Evolutionary conservation across 139 green algal genomes (phyloP).

Genomic region (Nannochloris sp.): DNA sequence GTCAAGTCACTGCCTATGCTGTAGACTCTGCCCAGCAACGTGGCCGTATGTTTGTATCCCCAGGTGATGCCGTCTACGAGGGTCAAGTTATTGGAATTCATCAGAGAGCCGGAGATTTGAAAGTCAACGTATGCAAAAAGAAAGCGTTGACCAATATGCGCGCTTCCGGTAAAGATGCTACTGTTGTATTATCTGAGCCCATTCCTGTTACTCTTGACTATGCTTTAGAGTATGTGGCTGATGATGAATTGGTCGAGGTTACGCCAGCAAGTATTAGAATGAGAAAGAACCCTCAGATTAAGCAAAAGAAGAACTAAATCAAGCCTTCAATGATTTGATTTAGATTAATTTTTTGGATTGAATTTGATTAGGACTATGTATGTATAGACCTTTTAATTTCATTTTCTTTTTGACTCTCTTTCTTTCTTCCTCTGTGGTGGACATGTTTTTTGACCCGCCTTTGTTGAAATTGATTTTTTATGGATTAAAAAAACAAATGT

Average conservation of each 20-base stretch:
- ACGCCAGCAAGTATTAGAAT: constrained; percentile 48
- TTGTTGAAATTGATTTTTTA: too few relatives aligned
- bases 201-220: constrained; percentile 86
- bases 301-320: constrained; percentile 27
- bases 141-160: constrained; percentile 91
- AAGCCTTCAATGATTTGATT: too few relatives aligned
- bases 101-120: constrained; percentile 86
- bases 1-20: constrained; percentile 75
- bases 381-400: too few relatives aligned
- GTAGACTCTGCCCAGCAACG: constrained; percentile 83
- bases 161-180: constrained; percentile 62
- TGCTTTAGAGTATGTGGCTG: constrained; percentile 91
- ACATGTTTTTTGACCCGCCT: too few relatives aligned
- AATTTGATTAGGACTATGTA: too few relatives aligned
- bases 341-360: too few relatives aligned
- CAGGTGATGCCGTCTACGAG: constrained; percentile 88
- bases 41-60: constrained; percentile 79
- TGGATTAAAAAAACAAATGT: too few relatives aligned
- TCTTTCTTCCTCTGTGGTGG: too few relatives aligned
- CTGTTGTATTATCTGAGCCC: constrained; percentile 55
- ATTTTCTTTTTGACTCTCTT: too few relatives aligned
- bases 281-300: constrained; percentile 65
- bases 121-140: constrained; percentile 95
- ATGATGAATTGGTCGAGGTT: constrained; percentile 92
- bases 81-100: constrained; percentile 93